phyloP scores from a whole-genome alignment of 768 basidiomycete species.

The Boletus speciosus region DNA sequence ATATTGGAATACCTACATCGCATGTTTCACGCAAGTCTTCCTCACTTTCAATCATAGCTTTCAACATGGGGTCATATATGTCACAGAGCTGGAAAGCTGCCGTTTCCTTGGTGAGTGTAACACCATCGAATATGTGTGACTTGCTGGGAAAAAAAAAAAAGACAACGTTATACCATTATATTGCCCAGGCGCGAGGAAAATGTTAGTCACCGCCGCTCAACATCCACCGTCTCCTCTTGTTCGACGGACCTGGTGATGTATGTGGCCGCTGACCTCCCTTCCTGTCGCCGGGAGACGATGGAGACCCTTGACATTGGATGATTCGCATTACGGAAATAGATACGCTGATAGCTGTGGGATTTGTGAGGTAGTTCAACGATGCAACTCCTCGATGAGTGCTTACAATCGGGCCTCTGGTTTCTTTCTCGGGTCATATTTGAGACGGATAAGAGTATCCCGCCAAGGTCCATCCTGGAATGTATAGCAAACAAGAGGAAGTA shows the following conservation, averaged over 20 bases:
- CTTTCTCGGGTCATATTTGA: slow-evolving; percentile 86
- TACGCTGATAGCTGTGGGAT: slow-evolving; percentile 78
- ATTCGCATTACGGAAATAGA: slow-evolving; percentile 87
- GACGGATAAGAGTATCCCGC: slow-evolving; percentile 82
- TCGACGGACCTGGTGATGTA: slow-evolving; percentile 31
- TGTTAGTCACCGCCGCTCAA: slow-evolving; percentile 29
- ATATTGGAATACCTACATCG: slow-evolving; percentile 51
- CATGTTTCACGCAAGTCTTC: slow-evolving; percentile 67
- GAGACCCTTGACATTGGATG: slow-evolving; percentile 77
- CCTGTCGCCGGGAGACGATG: slow-evolving; percentile 60
- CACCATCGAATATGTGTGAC: slow-evolving; percentile 89
- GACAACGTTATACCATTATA: neutral
- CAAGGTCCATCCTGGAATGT: slow-evolving; percentile 93
- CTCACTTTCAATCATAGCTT: slow-evolving; percentile 73
- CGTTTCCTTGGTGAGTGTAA: slow-evolving; percentile 73
- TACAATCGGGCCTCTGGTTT: slow-evolving; percentile 74
- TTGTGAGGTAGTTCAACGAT: slow-evolving; percentile 1
- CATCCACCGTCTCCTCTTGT: slow-evolving; percentile 31
- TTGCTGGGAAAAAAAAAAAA: slow-evolving; percentile 35
- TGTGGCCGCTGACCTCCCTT: slow-evolving; percentile 35
- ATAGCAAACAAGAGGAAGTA: slow-evolving; percentile 80
- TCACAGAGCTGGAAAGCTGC: slow-evolving; percentile 95
- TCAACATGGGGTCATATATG: slow-evolving; percentile 81
- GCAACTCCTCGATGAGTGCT: slow-evolving; percentile 26
- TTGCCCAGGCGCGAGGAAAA: neutral